Evolutionary conservation across 352 stramenopile species (phyloP).

Genomic region (Halophytophthora batemanensis): DNA sequence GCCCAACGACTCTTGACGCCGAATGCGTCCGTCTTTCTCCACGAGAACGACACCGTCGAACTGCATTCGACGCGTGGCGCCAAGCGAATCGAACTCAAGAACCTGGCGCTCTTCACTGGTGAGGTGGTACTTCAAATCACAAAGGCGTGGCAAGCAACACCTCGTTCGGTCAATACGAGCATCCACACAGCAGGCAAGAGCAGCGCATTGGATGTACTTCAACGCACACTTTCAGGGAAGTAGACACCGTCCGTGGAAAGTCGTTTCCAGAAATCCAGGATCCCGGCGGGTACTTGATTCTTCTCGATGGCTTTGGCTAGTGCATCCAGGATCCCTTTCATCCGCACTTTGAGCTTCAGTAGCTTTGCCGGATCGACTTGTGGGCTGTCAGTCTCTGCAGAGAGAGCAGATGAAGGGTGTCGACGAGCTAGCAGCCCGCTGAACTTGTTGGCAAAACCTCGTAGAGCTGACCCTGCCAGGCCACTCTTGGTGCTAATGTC

Average conservation of each 20-base stretch:
- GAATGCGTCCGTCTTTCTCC: background rate
- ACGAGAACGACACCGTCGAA: slow-evolving; percentile 4
- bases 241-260: slow-evolving; percentile 61
- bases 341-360: slow-evolving; percentile 59
- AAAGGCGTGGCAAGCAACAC: background rate
- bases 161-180: slow-evolving; percentile 5
- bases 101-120: slow-evolving; percentile 35
- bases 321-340: slow-evolving; percentile 51
- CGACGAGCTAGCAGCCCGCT: slow-evolving; percentile 30
- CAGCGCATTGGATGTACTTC: background rate
- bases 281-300: slow-evolving; percentile 43
- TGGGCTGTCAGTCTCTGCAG: background rate
- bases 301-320: slow-evolving; percentile 49
- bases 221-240: slow-evolving; percentile 51
- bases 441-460: slow-evolving; percentile 52
- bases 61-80: slow-evolving; percentile 46
- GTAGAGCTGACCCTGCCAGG: slow-evolving; percentile 21
- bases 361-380: slow-evolving; percentile 20
- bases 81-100: slow-evolving; percentile 58
- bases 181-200: background rate
- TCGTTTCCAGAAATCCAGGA: slow-evolving; percentile 56
- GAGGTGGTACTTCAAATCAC: slow-evolving; percentile 42
- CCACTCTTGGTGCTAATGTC: slow-evolving; percentile 33
- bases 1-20: background rate
- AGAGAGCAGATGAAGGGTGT: slow-evolving; percentile 1